phyloP scores from a whole-genome alignment of 495 filamentous ascomycete genomes.

The Neurospora terricola region DNA sequence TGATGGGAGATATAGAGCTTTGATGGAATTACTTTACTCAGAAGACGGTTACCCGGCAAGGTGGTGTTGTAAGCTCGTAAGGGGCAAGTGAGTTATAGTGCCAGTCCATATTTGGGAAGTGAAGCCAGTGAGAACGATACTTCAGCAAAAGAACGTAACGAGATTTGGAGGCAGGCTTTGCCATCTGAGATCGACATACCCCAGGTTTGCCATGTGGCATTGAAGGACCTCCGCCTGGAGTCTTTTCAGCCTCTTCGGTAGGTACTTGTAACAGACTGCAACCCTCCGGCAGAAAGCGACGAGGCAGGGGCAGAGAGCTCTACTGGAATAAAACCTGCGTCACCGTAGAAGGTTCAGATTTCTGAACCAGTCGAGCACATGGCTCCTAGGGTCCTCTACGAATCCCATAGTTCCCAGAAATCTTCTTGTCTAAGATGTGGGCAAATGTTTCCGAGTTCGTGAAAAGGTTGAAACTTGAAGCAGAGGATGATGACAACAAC shows the following conservation, averaged over 20 bases:
- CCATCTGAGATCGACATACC: neutral
- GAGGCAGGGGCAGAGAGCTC: neutral
- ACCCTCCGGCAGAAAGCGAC: neutral
- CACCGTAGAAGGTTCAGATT: no score
- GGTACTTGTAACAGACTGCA: neutral
- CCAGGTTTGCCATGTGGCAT: neutral
- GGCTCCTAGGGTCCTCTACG: neutral
- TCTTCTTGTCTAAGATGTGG: no score
- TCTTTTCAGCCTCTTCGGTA: neutral
- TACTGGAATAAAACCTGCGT: neutral
- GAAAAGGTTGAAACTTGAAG: neutral
- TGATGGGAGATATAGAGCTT: no score
- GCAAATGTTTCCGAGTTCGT: neutral
- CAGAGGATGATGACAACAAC: no score
- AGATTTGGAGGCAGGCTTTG: no score
- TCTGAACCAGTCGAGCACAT: neutral
- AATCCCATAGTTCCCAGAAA: no score
- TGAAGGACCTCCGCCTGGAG: neutral
- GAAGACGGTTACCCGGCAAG: neutral
- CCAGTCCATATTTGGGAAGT: no score
- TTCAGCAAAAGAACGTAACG: no score
- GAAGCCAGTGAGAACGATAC: no score
- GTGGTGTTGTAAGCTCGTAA: neutral
- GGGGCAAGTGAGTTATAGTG: neutral
- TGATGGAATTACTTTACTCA: accelerated